Conservation (phyloP, 805 yeast genomes). For the Limtongia smithiae region DNA sequence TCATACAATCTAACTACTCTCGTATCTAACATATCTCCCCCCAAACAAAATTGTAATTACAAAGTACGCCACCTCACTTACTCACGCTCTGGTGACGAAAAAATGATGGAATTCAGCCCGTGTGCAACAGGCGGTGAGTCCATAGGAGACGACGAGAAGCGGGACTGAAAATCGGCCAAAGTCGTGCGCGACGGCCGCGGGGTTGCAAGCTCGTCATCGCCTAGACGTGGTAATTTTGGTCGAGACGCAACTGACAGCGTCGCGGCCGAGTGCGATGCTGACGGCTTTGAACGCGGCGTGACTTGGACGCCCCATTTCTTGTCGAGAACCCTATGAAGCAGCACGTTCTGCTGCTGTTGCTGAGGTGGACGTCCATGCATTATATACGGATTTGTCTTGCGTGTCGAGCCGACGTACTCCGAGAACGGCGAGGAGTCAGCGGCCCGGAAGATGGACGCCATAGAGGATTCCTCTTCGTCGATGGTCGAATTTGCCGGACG, state of each 20-base stretch:
- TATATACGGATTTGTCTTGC: neutral
- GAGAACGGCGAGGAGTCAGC: constrained; percentile 28
- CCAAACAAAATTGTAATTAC: too few relatives aligned
- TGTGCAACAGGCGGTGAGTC: constrained; percentile 26
- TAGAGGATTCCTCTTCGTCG: constrained; percentile 17
- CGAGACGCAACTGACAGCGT: neutral
- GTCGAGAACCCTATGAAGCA: constrained; percentile 38
- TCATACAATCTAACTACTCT: too few relatives aligned
- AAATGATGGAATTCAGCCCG: constrained; percentile 20
- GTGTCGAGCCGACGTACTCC: constrained; percentile 23
- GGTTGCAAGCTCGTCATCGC: neutral
- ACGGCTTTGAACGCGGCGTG: constrained; percentile 31
- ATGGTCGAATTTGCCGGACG: constrained; percentile 26
- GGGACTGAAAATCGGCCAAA: neutral
- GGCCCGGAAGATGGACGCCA: constrained; percentile 13
- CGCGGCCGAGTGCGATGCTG: neutral
- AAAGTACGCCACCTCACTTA: too few relatives aligned
- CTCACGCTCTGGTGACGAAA: constrained; percentile 24
- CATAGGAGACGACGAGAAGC: constrained; percentile 26
- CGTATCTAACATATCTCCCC: too few relatives aligned
- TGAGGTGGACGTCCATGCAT: constrained; percentile 4
- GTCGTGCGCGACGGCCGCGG: neutral
- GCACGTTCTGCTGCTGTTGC: constrained; percentile 17
- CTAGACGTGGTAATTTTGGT: neutral
- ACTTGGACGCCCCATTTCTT: constrained; percentile 38